Evolutionary conservation across 768 basidiomycete species (phyloP), one percentile per base, ranked within the genome.

Genomic region (Cystobasidium tubakii): DNA sequence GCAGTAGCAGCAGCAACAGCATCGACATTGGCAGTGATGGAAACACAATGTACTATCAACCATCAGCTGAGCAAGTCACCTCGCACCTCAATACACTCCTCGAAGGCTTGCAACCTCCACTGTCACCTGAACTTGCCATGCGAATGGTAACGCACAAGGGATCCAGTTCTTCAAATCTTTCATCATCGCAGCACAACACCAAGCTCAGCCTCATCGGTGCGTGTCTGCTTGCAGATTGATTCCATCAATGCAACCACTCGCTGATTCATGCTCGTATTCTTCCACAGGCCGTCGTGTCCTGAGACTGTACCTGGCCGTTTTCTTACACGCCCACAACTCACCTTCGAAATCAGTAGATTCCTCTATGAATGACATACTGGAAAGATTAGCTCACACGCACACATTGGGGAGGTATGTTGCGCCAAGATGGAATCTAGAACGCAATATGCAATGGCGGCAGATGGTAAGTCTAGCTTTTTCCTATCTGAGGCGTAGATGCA

Each of bases 71-170:
- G 21, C 19, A 34, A 44, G 69, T 71, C 53, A 55, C 55, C 17
- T 57, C 69, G 1, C 69, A 71, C 44, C 69, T 71, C 46, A 71
- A 71, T 31, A 44, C 27, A 27, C 69, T 71, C 54, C 42, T 71
- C 69, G 69, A 71, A 27, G 69, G 69, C 23, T 46, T 71, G 21
- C 36, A 71, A 12, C 69, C 69, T n/a, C 69, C 69, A 10, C 33
- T 71, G 33, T 21, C 69, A 21, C 34, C 53, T 44, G 69, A 60
- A 36, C 53, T 71, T 6, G 69, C 69, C 25, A 71, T 36, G 55
- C 33, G 69, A 36, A 71, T 71, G 69, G 69, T 71, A 12, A 71
- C 69, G 12, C 69, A 71, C 27, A 71, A 71, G 39, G 69, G 69
- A 6, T 53, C 53, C 6, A 60, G 19, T 12, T 71, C 69, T 42